These are phyloP conservation scores for Ehretia macrophylla DNA, from an alignment of 257 asterid species.

Conservation along the genomic window DNA sequence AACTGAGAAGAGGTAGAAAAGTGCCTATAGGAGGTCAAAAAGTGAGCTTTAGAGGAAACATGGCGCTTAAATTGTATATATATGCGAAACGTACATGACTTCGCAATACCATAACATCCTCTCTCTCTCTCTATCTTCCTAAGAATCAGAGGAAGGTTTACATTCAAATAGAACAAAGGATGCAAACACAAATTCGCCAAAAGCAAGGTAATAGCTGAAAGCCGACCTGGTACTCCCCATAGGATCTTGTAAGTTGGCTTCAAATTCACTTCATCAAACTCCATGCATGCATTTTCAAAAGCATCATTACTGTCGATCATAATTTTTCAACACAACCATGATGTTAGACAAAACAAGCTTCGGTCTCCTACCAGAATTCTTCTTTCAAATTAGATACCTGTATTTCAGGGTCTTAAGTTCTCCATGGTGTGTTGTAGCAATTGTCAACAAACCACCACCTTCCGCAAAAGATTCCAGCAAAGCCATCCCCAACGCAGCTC, in stretches of 20 bases:
- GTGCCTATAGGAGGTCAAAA: background rate
- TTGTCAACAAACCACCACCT: constrained; percentile 68
- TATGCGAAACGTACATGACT: too few species aligned
- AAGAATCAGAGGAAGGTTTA: too few species aligned
- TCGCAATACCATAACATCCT: too few species aligned
- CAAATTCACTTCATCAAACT: constrained; percentile 87
- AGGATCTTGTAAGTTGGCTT: constrained; percentile 93
- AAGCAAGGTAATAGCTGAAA: constrained; percentile 7
- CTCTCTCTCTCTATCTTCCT: too few species aligned
- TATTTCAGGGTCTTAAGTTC: constrained; percentile 95
- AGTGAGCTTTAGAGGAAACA: too few species aligned
- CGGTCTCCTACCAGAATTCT: constrained; percentile 13
- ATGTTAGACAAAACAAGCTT: constrained; percentile 19
- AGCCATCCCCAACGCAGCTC: constrained; percentile 97
- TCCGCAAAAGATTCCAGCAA: constrained; percentile 90
- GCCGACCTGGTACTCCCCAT: constrained; percentile 96
- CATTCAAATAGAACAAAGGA: too few species aligned
- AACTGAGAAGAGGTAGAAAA: background rate
- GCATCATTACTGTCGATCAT: constrained; percentile 59
- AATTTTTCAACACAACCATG: constrained; percentile 21
- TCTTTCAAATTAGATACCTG: constrained; percentile 48
- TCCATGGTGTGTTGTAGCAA: constrained; percentile 97
- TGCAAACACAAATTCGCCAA: background rate
- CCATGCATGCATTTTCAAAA: constrained; percentile 98
- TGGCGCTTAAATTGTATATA: too few species aligned